These are phyloP conservation scores for Mortierella sp. DNA, from an alignment of 371 early-diverging fungal genomes.

Conservation along the genomic window DNA sequence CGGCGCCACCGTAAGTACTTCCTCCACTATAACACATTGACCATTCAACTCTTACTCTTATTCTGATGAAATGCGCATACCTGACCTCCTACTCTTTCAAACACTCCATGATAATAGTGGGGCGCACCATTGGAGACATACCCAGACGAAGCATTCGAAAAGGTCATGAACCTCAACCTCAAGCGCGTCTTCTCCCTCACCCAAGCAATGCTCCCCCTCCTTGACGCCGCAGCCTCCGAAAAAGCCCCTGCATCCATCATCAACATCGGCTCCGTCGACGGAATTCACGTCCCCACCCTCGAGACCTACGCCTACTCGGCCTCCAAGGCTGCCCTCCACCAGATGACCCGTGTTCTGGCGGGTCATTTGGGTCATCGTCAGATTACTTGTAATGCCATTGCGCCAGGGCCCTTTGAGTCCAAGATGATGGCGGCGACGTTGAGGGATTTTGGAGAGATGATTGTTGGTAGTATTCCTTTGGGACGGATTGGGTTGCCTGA, in stretches of 20 bases:
- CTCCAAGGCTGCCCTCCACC: conserved; percentile 87
- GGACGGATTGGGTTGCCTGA: conserved; percentile 85
- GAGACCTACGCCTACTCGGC: conserved; percentile 85
- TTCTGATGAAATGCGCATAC: background rate
- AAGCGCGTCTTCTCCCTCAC: conserved; percentile 89
- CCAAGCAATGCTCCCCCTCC: conserved; percentile 81
- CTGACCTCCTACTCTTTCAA: background rate
- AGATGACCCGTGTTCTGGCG: conserved; percentile 79
- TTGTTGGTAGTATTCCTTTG: conserved; percentile 73
- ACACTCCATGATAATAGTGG: conserved; percentile 61
- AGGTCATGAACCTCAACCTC: conserved; percentile 91
- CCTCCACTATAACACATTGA: background rate
- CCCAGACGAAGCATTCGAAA: conserved; percentile 79
- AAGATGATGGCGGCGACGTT: conserved; percentile 90
- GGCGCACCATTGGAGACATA: conserved; percentile 73
- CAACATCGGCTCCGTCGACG: conserved; percentile 89
- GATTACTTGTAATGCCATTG: conserved; percentile 91
- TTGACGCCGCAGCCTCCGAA: conserved; percentile 75
- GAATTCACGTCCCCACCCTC: conserved; percentile 67
- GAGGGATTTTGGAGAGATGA: conserved; percentile 67
- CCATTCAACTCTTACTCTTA: background rate
- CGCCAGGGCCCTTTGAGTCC: conserved; percentile 91
- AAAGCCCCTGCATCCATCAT: conserved; percentile 79
- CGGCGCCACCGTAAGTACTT: conserved; percentile 74
- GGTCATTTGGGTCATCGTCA: conserved; percentile 71